Base-by-base conservation (phyloP, 805 yeast species). In the Ogataea siamensis region DNA sequence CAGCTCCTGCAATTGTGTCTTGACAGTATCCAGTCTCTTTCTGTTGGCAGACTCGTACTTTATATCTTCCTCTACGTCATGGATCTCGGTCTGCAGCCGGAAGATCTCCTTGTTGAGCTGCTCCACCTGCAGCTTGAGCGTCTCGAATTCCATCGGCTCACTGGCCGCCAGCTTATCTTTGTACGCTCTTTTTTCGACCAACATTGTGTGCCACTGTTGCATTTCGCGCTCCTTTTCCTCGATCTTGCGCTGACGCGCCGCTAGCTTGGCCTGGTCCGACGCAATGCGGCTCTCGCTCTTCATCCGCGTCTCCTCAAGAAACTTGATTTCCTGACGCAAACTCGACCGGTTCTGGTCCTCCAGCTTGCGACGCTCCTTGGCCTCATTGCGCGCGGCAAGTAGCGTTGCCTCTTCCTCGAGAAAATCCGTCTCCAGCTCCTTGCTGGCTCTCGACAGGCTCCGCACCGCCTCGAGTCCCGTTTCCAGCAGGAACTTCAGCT, bases 301-400 rank as follows among this genome's bases (percentile, higher is more conserved):
- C 39, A 67, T 54, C 43, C 67, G 62, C 3, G 66, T 55, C 34
- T 67, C 73, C 46, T 70, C 74, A 13, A 68, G 42, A 46, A 61
- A 58, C 33, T 67, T 65, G 28, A 66, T 65, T 39, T 70, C 74
- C 30, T 62, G 63, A 30, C 66, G 62, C 37, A 66, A 50, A 37
- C 64, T 58, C 16, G 64, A 53, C 40, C 72, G 58, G 47, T 64
- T 67, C 10, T 57, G 56, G 44, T 68, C 73, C 40, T 68, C 74
- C 16, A 64, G 49, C 40, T 58, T 65, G 45, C 65, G 63, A 25
- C 73, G 60, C 34, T 66, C 66, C 32, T 57, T 55, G 9, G 70
- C 58, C 29, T 63, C 65, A 16, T 62, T 60, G 28, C 67, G 54
- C 18, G 64, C 66, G 12, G 60, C 53, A 1, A 57, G 40, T 37